These are phyloP conservation scores for Alternaria novae-zelandiae DNA, from an alignment of 2,329 filamentous ascomycete genomes.

Conservation along the genomic window DNA sequence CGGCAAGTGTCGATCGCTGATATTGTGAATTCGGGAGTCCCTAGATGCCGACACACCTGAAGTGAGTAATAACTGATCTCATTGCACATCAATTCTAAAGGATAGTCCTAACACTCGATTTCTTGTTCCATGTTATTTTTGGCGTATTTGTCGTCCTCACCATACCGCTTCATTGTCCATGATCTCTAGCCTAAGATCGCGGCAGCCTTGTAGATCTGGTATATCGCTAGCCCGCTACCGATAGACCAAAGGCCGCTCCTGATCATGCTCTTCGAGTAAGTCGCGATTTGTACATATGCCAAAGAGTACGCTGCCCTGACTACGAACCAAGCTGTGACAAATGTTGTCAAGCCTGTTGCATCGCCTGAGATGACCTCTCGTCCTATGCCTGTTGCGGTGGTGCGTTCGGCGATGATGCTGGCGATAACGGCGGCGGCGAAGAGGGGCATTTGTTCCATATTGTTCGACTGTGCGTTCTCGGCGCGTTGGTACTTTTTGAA, in stretches of 20 bases:
- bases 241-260: conserved; percentile 24
- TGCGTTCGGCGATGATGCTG: conserved; percentile 32
- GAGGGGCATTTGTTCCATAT: conserved; percentile 32
- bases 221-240: conserved; percentile 19
- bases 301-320: conserved; percentile 26
- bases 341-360: conserved; percentile 28
- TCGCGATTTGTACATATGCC: conserved; percentile 27
- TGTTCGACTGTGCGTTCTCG: conserved; percentile 34
- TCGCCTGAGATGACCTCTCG: conserved; percentile 15
- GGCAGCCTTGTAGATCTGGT: conserved; percentile 34
- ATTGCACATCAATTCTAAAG: not conserved
- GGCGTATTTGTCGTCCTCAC: not conserved
- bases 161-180: not conserved
- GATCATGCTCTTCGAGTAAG: conserved; percentile 26
- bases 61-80: not conserved
- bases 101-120: not conserved
- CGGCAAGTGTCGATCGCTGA: not conserved
- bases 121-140: not conserved
- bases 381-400: conserved; percentile 20
- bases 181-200: conserved; percentile 19
- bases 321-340: conserved; percentile 25
- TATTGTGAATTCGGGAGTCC: not conserved
- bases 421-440: conserved; percentile 32
- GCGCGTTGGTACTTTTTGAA: conserved; percentile 37
- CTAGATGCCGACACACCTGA: not conserved